phyloP scores from a whole-genome alignment of 768 basidiomycete genomes.

The Asterophora parasitica region DNA sequence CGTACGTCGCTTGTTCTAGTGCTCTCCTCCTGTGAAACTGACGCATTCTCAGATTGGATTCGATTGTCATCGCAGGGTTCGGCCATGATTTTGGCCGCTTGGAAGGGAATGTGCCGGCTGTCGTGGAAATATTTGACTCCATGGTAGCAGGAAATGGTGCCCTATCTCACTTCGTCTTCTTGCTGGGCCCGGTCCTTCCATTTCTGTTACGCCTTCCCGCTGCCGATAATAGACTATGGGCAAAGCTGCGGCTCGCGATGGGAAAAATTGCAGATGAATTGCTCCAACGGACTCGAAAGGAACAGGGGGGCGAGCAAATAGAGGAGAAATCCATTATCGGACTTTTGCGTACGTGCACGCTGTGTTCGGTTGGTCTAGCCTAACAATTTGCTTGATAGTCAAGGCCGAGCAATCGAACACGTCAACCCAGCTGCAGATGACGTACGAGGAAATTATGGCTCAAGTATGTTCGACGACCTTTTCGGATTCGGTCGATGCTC shows the following conservation, averaged over 20 bases:
- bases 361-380: not conserved
- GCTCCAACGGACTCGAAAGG: conserved; percentile 31
- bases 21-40: not conserved
- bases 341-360: conserved; percentile 7
- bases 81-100: conserved; percentile 52
- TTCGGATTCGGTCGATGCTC: not conserved
- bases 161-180: conserved; percentile 26
- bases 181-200: conserved; percentile 35
- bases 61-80: conserved; percentile 55
- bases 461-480: conserved; percentile 20
- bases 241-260: conserved; percentile 29
- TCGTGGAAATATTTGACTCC: conserved; percentile 36
- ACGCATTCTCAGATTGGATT: conserved; percentile 40
- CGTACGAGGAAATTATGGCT: conserved; percentile 37
- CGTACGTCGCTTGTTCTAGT: conserved; percentile 24
- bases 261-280: conserved; percentile 35
- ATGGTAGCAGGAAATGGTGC: conserved; percentile 25
- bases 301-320: conserved; percentile 19
- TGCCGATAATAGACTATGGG: conserved; percentile 24
- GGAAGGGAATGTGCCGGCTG: conserved; percentile 38
- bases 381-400: conserved; percentile 21
- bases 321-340: conserved; percentile 32
- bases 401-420: conserved; percentile 28
- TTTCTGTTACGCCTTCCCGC: conserved; percentile 33
- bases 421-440: conserved; percentile 22